These are phyloP conservation scores for Articulospora tetracladia DNA, from an alignment of 495 filamentous ascomycete species.

Conservation along the genomic window DNA sequence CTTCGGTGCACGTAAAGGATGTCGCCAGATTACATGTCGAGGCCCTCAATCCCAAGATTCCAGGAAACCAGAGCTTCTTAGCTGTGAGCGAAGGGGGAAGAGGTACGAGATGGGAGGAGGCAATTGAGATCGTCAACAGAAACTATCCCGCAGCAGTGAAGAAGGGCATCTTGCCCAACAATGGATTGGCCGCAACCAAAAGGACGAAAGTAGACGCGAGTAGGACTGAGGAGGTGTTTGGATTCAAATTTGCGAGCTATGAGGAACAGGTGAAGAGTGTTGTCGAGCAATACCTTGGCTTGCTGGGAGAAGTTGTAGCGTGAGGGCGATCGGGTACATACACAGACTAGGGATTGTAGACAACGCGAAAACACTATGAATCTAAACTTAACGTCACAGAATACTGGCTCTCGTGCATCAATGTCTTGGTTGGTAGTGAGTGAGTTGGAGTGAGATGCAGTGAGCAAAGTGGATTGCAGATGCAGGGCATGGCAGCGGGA, in stretches of 20 bases:
- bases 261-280: constrained; percentile 44
- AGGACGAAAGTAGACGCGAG: constrained; percentile 37
- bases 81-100: constrained; percentile 21
- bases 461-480: too few relatives aligned
- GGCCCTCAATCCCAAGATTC: constrained; percentile 35
- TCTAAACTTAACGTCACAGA: too few relatives aligned
- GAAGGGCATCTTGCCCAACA: constrained; percentile 32
- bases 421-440: too few relatives aligned
- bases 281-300: constrained; percentile 33
- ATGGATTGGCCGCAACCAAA: constrained; percentile 33
- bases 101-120: constrained; percentile 41
- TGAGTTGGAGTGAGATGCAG: not conserved
- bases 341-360: too few relatives aligned
- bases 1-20: constrained; percentile 39
- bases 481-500: too few relatives aligned
- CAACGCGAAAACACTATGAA: too few relatives aligned
- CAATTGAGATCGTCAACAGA: constrained; percentile 31
- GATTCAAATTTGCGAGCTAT: constrained; percentile 40
- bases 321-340: too few relatives aligned
- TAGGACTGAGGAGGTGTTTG: constrained; percentile 41
- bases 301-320: constrained; percentile 11
- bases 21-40: constrained; percentile 39
- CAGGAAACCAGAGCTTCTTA: constrained; percentile 37
- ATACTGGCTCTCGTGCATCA: too few relatives aligned
- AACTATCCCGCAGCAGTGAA: constrained; percentile 39